A percentile compares a stretch with the other conserved stretches of the same genome.
phyloP scores from a whole-genome alignment of 148 eudicot species.

The Gaultheria prostrata region DNA sequence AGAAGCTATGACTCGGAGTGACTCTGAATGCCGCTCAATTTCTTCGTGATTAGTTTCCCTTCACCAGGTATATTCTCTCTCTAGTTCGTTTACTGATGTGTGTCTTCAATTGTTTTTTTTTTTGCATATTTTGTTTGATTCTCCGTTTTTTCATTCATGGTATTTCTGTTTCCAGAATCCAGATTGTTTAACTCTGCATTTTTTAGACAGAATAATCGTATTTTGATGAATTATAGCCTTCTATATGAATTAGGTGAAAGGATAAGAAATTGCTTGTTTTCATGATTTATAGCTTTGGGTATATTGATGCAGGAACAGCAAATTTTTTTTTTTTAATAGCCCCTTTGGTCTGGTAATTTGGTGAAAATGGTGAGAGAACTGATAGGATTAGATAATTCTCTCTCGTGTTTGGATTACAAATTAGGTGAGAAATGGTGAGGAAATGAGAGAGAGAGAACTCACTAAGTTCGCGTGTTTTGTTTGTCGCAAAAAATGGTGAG shows the following conservation, averaged over 20 bases:
- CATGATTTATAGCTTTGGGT: neutral
- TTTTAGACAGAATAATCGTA: neutral
- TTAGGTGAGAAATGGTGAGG: neutral
- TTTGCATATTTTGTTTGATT: neutral
- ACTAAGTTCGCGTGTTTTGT: too few species aligned
- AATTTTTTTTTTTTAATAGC: too few species aligned
- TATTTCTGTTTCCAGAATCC: neutral
- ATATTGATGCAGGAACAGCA: neutral
- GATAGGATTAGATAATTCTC: neutral
- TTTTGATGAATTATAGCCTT: neutral
- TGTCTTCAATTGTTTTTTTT: neutral
- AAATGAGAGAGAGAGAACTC: neutral
- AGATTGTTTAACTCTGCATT: neutral
- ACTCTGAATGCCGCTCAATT: neutral
- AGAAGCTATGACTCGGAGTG: neutral
- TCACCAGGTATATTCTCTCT: neutral
- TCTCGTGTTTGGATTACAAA: neutral
- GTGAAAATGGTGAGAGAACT: neutral
- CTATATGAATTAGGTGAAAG: neutral
- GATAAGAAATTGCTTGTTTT: neutral
- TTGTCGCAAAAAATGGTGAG: too few species aligned
- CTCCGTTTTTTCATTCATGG: neutral
- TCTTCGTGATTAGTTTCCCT: neutral
- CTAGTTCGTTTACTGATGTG: neutral
- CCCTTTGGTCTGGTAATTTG: neutral